Conservation (phyloP, 164 flowering plant genomes). For the Berberis thunbergii region DNA sequence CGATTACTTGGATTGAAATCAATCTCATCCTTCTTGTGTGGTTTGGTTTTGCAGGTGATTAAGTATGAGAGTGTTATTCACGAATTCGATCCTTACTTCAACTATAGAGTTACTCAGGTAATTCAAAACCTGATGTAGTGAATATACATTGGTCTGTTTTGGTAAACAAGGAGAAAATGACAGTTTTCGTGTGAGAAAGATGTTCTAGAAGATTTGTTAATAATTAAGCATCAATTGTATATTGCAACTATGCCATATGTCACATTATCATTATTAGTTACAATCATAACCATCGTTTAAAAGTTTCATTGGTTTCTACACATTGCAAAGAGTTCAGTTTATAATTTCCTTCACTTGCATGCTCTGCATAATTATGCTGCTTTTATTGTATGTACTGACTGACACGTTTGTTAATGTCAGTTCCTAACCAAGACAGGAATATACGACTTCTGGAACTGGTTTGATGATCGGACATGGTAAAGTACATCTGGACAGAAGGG, state of each 20-base stretch:
- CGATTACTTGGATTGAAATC: too few relatives aligned
- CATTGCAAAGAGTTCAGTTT: background rate
- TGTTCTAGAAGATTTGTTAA: background rate
- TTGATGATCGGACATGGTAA: conserved; percentile 99
- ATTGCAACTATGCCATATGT: background rate
- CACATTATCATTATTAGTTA: background rate
- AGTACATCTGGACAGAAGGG: conserved; percentile 1
- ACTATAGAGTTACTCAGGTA: conserved; percentile 99
- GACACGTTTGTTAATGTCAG: conserved; percentile 43
- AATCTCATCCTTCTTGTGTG: conserved; percentile 1
- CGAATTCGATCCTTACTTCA: conserved; percentile 98
- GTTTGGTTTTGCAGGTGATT: conserved; percentile 58
- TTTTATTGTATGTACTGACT: background rate
- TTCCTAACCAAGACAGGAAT: conserved; percentile 84
- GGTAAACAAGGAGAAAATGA: background rate
- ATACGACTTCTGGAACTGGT: conserved; percentile 99
- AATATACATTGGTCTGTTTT: background rate
- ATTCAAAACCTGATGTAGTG: background rate
- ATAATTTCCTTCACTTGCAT: background rate
- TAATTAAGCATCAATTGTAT: background rate
- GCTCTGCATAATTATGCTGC: background rate
- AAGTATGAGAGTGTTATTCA: conserved; percentile 99
- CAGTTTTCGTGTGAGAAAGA: background rate
- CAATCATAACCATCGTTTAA: too few relatives aligned
- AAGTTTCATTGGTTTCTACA: background rate